Percentiles rank a stretch among this genome's conserved stretches.
phyloP scores from a whole-genome alignment of 352 stramenopile genomes.

The Phytopythium aichiense region DNA sequence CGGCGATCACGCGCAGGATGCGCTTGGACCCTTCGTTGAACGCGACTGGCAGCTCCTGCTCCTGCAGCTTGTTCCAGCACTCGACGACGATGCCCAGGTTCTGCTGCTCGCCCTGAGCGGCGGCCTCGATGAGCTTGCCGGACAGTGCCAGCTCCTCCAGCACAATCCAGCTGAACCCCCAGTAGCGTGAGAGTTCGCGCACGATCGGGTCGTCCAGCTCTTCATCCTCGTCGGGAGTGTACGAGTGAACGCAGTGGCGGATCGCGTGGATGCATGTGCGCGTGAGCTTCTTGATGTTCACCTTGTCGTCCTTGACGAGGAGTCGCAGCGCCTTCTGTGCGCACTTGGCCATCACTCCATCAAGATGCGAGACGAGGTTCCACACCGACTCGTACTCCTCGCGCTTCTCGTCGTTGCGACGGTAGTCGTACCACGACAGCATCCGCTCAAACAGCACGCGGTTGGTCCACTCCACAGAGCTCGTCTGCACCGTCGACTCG shows the following conservation, averaged over 20 bases:
- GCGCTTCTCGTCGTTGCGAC: constrained; percentile 24
- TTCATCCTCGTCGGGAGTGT: constrained; percentile 26
- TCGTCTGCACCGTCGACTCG: constrained; percentile 70
- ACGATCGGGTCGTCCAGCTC: constrained; percentile 28
- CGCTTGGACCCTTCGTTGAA: constrained; percentile 80
- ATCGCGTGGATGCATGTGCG: constrained; percentile 64
- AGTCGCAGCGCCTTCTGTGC: constrained; percentile 69
- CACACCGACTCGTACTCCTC: constrained; percentile 43
- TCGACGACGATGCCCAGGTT: constrained; percentile 70
- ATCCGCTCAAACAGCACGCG: constrained; percentile 65
- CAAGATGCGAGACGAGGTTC: constrained; percentile 62
- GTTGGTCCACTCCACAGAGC: constrained; percentile 51
- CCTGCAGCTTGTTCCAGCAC: constrained; percentile 78
- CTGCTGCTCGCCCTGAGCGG: constrained; percentile 45
- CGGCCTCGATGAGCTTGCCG: constrained; percentile 45
- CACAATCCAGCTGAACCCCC: constrained; percentile 81
- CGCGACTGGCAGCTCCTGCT: constrained; percentile 49
- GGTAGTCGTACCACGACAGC: constrained; percentile 46
- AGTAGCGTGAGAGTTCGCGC: constrained; percentile 43
- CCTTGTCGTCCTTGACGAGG: constrained; percentile 59
- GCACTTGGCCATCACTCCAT: constrained; percentile 75
- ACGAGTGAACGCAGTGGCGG: constrained; percentile 39
- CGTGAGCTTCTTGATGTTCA: constrained; percentile 51
- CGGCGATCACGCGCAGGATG: constrained; percentile 78
- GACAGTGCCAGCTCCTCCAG: constrained; percentile 73